Evolutionary conservation across 2,329 filamentous ascomycete genomes (phyloP), one percentile per base, ranked within the genome.

Genomic region (Pseudocercospora cruenta): DNA sequence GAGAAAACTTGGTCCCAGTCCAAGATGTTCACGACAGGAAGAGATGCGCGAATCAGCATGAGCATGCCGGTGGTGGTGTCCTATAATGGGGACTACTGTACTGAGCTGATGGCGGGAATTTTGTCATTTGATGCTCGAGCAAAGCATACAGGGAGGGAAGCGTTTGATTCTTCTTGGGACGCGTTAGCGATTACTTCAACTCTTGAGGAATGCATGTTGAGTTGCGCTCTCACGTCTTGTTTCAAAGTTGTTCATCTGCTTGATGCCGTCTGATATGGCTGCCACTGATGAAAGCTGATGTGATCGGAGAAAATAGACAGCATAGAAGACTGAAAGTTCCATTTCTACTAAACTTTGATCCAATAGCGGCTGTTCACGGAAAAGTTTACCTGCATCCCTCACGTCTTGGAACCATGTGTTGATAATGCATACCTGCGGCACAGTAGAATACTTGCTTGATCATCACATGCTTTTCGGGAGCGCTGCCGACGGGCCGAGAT

Each of bases 1-100:
- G 60, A 62, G 33, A 43, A 24, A 63, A 21, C 61, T 58, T 58
- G 61, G 61, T 57, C 47, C 61, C 61, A 63, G 61, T 47, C 61
- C 61, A 63, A 58, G 55, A 45, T 28, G 57, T 53, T 28, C 51
- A 63, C 61, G 61, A 63, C 61, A 43, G 39, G 51, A 55, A 31
- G 51, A 31, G 26, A 55, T 33, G 51, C 51, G 51, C 26, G 49
- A 4, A 54, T 26, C 4, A 26, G 24, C 51, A 39, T 39, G 36
- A 43, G 51, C 51, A 33, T 55, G 39, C 24, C 26, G 2, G 19
- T 49, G 45, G 45, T 24, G 10, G 45, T n/a, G 5, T n/a, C n/a
- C 21, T 1, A 28, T 31, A 5, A 12, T 12, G 14, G 22, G 3
- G 9, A 24, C 3, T 24, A 22, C 21, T 24, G 19, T 14, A 21